Base-by-base conservation (phyloP, 805 yeast genomes). In the Hermanozyma aechmeae region DNA sequence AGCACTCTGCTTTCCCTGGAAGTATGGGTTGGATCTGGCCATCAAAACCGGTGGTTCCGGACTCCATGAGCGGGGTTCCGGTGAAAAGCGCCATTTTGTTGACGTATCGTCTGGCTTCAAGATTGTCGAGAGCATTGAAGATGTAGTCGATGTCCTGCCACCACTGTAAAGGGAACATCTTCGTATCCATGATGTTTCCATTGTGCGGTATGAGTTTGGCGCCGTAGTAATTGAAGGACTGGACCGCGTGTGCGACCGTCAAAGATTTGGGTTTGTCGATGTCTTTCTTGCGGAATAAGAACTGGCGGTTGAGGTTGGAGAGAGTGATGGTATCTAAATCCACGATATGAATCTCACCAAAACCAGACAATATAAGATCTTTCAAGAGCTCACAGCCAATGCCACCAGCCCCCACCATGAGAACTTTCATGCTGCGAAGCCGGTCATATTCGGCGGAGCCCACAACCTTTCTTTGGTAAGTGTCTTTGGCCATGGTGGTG, bases 351-450 rank as follows among this genome's bases (percentile, higher is more conserved):
- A 87, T 78, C 45, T 83, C 93, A 3, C 92, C 92, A 40, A 79
- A 79, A 6, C 92, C 87, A 51, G 82, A 65, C 38, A 85, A 56
- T 4, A 83, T 73, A 28, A 87, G 59, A 47, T 87, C 80, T 48
- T 87, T 87, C 33, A 87, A 60, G 25, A 87, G 58, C 51, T 87
- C 97, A 51, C 95, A 87, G 2, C 97, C 97, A 39, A 87, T 86
- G 5, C 97, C 97, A 17, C 97, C 97, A 1, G 96, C 95, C 4
- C 97, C 97, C 2, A 87, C 93, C 56, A 87, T 60, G 16, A 87
- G 58, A 10, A 86, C 83, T 37, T 73, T 78, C 5, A 81, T 39
- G 7, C 36, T 27, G 10, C 47, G 43, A 24, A 71, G 42, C 17
- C 46, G 35, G 1, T 33, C 28, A 25, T 51, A 51, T 10, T 51